phyloP scores from a whole-genome alignment of 129 eudicot genomes.

The Helichrysum umbraculigerum region DNA sequence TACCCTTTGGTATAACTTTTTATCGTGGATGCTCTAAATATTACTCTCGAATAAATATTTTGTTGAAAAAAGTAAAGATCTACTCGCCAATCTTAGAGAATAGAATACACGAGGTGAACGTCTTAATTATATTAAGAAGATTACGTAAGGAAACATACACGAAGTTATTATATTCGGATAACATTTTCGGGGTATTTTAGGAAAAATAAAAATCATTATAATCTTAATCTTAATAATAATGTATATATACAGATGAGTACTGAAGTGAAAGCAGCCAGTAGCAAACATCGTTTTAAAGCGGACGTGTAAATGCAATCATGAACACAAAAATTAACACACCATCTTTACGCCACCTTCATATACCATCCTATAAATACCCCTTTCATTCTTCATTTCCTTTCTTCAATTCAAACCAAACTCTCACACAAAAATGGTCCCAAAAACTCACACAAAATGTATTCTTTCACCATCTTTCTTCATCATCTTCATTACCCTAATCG shows the following conservation, averaged over 20 bases:
- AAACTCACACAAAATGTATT: constrained; percentile 29
- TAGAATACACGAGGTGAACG: no score
- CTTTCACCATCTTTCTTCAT: constrained; percentile 31
- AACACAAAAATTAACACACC: constrained; percentile 33
- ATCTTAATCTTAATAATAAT: not conserved
- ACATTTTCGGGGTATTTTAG: constrained; percentile 13
- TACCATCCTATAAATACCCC: constrained; percentile 38
- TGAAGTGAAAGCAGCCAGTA: constrained; percentile 25
- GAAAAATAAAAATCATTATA: not conserved
- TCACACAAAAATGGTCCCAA: constrained; percentile 38
- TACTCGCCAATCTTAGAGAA: no score
- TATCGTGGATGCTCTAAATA: no score
- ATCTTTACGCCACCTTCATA: constrained; percentile 34
- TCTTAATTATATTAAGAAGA: not conserved
- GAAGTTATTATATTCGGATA: not conserved
- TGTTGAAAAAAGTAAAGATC: no score
- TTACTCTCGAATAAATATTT: no score
- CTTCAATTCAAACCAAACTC: constrained; percentile 36
- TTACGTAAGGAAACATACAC: not conserved
- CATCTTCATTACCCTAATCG: constrained; percentile 17
- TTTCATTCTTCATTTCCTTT: constrained; percentile 27
- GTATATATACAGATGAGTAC: not conserved
- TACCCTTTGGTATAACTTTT: no score
- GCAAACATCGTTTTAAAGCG: constrained; percentile 36
- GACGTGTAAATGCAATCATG: constrained; percentile 37